Conservation (phyloP, 1,284 basidiomycete genomes). For the Cryptococcus amylolentus region DNA sequence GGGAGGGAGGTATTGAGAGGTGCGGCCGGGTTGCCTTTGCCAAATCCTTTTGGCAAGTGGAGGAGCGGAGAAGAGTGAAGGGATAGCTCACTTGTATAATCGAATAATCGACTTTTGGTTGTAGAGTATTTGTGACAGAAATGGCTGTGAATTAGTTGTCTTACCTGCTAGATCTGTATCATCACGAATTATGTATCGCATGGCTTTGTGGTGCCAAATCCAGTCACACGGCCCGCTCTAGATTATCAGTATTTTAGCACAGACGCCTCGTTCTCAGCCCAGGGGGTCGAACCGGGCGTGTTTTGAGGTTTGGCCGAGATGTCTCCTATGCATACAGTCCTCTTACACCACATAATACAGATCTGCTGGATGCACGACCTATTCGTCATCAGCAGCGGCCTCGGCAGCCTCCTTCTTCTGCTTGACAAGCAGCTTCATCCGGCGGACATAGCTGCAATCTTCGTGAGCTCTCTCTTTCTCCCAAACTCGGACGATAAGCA, state of each 20-base stretch:
- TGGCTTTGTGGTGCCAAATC: no score
- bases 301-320: neutral
- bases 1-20: neutral
- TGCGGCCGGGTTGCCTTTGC: neutral
- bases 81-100: conserved; percentile 2
- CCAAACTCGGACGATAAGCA: neutral
- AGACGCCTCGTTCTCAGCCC: no score
- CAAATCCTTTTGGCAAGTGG: conserved; percentile 4
- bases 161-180: no score
- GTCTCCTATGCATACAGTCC: neutral
- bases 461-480: neutral
- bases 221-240: no score
- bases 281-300: no score
- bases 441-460: conserved; percentile 66
- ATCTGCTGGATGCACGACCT: conserved; percentile 4
- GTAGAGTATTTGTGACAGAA: conserved; percentile 2
- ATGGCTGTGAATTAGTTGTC: no score
- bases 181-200: no score
- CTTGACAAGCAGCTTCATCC: conserved; percentile 75
- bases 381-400: conserved; percentile 46
- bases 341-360: neutral
- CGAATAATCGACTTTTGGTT: neutral
- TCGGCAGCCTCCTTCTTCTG: conserved; percentile 65
- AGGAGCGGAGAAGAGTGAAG: neutral
- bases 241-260: no score